These are phyloP conservation scores for Fusarium paranaense DNA, from an alignment of 2,329 filamentous ascomycete species.

Conservation along the genomic window DNA sequence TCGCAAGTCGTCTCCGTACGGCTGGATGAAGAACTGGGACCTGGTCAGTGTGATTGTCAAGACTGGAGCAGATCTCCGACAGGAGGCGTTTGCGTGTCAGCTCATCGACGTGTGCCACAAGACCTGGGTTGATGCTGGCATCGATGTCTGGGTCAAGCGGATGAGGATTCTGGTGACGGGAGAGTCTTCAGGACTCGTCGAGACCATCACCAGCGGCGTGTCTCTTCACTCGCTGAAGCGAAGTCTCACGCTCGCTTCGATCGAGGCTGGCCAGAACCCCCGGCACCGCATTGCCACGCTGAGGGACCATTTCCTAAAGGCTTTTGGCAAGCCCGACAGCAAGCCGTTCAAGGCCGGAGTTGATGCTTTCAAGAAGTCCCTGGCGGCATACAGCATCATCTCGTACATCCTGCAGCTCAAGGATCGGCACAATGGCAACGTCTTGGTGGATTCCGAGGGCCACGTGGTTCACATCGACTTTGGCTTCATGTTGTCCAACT, in stretches of 20 bases:
- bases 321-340: slow-evolving; percentile 78
- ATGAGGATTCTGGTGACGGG: slow-evolving; percentile 90
- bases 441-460: slow-evolving; percentile 85
- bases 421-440: slow-evolving; percentile 88
- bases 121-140: slow-evolving; percentile 80
- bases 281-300: slow-evolving; percentile 82
- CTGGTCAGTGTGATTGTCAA: slow-evolving; percentile 89
- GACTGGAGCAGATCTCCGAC: slow-evolving; percentile 83
- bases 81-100: slow-evolving; percentile 89
- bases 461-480: slow-evolving; percentile 93
- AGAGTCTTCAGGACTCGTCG: slow-evolving; percentile 85
- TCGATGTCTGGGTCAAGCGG: slow-evolving; percentile 87
- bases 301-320: slow-evolving; percentile 84
- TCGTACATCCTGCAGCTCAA: slow-evolving; percentile 87
- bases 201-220: slow-evolving; percentile 89
- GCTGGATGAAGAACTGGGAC: slow-evolving; percentile 93
- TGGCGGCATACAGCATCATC: slow-evolving; percentile 88
- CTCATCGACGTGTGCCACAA: slow-evolving; percentile 84
- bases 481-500: slow-evolving; percentile 90
- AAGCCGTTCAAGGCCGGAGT: slow-evolving; percentile 78
- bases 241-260: slow-evolving; percentile 79
- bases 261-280: slow-evolving; percentile 79
- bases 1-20: slow-evolving; percentile 84
- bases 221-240: slow-evolving; percentile 89
- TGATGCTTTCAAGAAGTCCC: slow-evolving; percentile 82